phyloP scores from a whole-genome alignment of 2,329 filamentous ascomycete species.

The Trichoderma sp. region DNA sequence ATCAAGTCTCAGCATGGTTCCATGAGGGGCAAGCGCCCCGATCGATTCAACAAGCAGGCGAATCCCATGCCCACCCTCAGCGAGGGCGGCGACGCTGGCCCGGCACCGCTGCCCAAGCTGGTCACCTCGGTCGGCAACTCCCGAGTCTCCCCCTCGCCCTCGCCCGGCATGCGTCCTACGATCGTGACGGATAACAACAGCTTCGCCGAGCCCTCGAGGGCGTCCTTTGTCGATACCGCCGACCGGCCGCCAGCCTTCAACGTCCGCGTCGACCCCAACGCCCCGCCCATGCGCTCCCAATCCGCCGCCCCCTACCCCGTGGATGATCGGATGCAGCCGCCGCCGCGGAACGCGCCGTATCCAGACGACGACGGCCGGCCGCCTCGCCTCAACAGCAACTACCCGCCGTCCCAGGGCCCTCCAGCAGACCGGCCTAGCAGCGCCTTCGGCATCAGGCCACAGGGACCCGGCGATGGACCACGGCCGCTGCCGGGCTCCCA shows the following conservation, averaged over 20 bases:
- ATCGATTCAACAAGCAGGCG: constrained; percentile 55
- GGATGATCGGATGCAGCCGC: constrained; percentile 62
- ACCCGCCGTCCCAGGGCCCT: constrained; percentile 53
- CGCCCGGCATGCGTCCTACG: constrained; percentile 45
- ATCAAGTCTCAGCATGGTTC: constrained; percentile 83
- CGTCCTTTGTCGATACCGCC: constrained; percentile 39
- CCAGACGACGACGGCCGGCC: constrained; percentile 54
- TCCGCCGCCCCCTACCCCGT: constrained; percentile 71
- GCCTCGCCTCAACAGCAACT: constrained; percentile 49
- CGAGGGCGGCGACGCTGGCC: constrained; percentile 42
- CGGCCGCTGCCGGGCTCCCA: constrained; percentile 48
- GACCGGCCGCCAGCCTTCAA: constrained; percentile 55
- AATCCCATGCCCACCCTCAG: constrained; percentile 54
- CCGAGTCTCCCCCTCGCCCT: constrained; percentile 47
- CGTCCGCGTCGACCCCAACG: constrained; percentile 49
- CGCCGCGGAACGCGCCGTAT: constrained; percentile 54
- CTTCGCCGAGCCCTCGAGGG: constrained; percentile 53
- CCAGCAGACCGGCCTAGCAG: constrained; percentile 53
- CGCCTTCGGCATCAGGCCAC: constrained; percentile 58
- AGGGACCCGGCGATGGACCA: constrained; percentile 36
- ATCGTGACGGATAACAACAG: constrained; percentile 45
- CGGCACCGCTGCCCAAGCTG: constrained; percentile 31
- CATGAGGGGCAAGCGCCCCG: constrained; percentile 62
- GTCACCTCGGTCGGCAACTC: constrained; percentile 37
- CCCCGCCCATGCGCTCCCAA: constrained; percentile 47